phyloP scores from a whole-genome alignment of 371 early-diverging fungal genomes.

The Syncephalis plumigaleata region DNA sequence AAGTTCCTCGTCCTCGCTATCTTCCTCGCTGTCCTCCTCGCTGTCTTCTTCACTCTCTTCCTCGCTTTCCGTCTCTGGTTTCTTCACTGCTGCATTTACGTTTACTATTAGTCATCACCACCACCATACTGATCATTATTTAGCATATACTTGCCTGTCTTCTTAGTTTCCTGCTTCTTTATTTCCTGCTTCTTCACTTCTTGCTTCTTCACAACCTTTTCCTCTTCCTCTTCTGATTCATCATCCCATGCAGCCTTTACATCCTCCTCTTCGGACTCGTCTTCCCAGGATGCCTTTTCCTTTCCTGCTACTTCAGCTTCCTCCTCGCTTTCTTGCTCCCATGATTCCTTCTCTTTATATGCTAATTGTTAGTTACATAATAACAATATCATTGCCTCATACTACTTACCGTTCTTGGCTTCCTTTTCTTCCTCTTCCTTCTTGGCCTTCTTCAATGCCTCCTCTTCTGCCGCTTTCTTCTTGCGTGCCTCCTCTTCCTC shows the following conservation, averaged over 20 bases:
- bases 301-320: slow-evolving; percentile 13
- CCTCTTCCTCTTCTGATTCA: slow-evolving; percentile 14
- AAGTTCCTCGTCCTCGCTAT: slow-evolving; percentile 30
- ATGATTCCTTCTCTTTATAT: slow-evolving; percentile 5
- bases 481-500: slow-evolving; percentile 14
- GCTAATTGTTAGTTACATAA: slow-evolving; percentile 26
- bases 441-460: slow-evolving; percentile 16
- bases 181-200: slow-evolving; percentile 3
- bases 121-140: no score
- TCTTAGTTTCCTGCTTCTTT: no score
- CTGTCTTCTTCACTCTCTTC: slow-evolving; percentile 27
- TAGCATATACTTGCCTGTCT: no score
- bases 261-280: slow-evolving; percentile 15
- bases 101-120: no score
- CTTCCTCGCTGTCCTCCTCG: slow-evolving; percentile 21
- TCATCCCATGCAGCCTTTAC: slow-evolving; percentile 17
- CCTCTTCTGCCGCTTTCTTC: slow-evolving; percentile 18
- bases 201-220: background rate
- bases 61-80: slow-evolving; percentile 15
- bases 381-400: no score
- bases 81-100: slow-evolving; percentile 6
- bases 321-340: slow-evolving; percentile 27
- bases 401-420: slow-evolving; percentile 62
- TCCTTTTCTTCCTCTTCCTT: slow-evolving; percentile 31
- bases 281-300: slow-evolving; percentile 13